These are phyloP conservation scores for Kwoniella bestiolae DNA, from an alignment of 768 basidiomycete species.

Conservation along the genomic window DNA sequence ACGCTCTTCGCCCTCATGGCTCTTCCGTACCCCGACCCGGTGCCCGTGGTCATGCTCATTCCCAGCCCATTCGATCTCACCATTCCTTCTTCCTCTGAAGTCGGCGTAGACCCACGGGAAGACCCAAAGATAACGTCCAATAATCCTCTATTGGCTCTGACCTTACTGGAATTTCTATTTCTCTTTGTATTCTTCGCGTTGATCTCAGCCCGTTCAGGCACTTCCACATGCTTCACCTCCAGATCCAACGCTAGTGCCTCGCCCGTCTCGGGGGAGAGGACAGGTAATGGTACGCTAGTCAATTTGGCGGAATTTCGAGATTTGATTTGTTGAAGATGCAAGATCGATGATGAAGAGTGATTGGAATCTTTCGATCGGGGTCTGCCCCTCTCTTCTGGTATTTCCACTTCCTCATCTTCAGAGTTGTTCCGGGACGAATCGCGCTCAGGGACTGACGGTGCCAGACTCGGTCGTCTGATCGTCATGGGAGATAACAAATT, in stretches of 20 bases:
- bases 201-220: neutral
- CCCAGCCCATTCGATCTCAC: slow-evolving; percentile 2
- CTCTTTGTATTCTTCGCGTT: neutral
- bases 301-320: slow-evolving; percentile 1
- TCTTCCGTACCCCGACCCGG: slow-evolving; percentile 16
- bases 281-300: neutral
- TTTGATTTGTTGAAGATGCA: slow-evolving; percentile 13
- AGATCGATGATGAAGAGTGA: slow-evolving; percentile 9
- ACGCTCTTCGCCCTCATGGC: slow-evolving; percentile 9
- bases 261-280: neutral
- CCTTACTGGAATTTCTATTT: neutral
- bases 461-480: slow-evolving; percentile 18
- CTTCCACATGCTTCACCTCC: neutral
- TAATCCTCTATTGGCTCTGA: slow-evolving; percentile 3
- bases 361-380: slow-evolving; percentile 29
- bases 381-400: slow-evolving; percentile 33
- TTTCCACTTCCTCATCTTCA: slow-evolving; percentile 7
- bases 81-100: no score
- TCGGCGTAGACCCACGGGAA: neutral
- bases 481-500: slow-evolving; percentile 18
- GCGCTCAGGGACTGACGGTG: slow-evolving; percentile 9
- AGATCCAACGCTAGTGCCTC: neutral
- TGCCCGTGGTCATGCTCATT: no score
- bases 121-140: slow-evolving; percentile 17
- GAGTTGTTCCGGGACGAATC: neutral